Conservation (phyloP, 805 yeast species). For the Blastobotrys mokoenaii region DNA sequence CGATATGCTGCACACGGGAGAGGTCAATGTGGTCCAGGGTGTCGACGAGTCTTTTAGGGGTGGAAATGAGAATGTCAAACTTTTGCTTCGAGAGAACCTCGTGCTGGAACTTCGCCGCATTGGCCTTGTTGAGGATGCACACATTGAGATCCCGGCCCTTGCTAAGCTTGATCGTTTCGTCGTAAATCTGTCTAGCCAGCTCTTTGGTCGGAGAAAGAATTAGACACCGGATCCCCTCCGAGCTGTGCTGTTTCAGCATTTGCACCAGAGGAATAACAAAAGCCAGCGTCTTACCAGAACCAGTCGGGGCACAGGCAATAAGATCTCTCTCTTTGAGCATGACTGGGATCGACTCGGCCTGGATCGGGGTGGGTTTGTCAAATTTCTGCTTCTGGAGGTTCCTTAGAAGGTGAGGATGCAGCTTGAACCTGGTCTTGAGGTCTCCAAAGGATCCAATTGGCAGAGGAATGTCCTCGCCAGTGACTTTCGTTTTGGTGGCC, state of each 20-base stretch:
- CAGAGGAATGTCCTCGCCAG: constrained; percentile 81
- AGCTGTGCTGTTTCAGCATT: constrained; percentile 29
- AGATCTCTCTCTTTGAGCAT: constrained; percentile 64
- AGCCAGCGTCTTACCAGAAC: constrained; percentile 95
- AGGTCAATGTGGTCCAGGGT: constrained; percentile 58
- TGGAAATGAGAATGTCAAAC: constrained; percentile 73
- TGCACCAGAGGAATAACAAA: constrained; percentile 79
- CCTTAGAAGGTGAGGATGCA: constrained; percentile 48
- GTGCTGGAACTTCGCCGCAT: constrained; percentile 52
- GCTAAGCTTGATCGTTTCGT: constrained; percentile 51
- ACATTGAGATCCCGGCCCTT: constrained; percentile 47
- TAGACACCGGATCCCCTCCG: constrained; percentile 56
- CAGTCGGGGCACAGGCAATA: constrained; percentile 95
- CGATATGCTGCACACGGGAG: constrained; percentile 57
- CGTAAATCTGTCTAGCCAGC: constrained; percentile 76
- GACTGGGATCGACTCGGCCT: constrained; percentile 80
- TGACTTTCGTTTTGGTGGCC: constrained; percentile 54
- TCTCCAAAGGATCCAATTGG: constrained; percentile 90
- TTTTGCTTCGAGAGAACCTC: constrained; percentile 50
- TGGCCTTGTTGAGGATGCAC: constrained; percentile 64
- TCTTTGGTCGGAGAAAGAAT: constrained; percentile 93
- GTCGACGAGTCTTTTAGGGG: constrained; percentile 85
- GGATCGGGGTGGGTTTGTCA: constrained; percentile 86
- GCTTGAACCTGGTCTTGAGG: constrained; percentile 54
- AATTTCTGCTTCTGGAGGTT: constrained; percentile 66